phyloP scores from a whole-genome alignment of 176 grass and related monocot genomes.

The Oropetium thomaeum region DNA sequence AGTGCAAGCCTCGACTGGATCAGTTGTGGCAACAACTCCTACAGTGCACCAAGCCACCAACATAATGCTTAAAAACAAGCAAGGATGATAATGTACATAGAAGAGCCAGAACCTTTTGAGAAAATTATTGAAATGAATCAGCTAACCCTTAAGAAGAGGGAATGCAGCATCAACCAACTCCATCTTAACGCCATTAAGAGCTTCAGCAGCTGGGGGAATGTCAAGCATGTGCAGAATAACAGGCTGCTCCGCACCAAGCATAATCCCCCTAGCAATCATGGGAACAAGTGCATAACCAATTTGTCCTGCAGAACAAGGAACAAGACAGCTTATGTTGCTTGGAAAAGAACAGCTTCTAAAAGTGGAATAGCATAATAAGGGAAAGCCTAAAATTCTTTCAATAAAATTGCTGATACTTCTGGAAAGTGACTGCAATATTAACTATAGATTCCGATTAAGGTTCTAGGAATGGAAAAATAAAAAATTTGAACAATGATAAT shows the following conservation, averaged over 20 bases:
- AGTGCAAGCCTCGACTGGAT: constrained; percentile 90
- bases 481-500: neutral
- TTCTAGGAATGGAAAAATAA: neutral
- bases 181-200: constrained; percentile 96
- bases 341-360: too few relatives aligned
- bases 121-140: neutral
- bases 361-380: neutral
- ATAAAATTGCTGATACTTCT: neutral
- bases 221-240: constrained; percentile 99
- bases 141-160: constrained; percentile 86
- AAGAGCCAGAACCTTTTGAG: neutral
- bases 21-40: constrained; percentile 97
- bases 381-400: neutral
- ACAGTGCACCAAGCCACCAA: constrained; percentile 36
- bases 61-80: neutral
- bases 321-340: constrained; percentile 14
- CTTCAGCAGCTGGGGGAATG: constrained; percentile 77
- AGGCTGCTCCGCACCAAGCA: constrained; percentile 90
- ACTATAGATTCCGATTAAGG: neutral
- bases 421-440: neutral
- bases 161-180: constrained; percentile 96
- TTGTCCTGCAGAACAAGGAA: constrained; percentile 65
- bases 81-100: neutral
- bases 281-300: constrained; percentile 97
- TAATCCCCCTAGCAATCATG: constrained; percentile 92